Conservation (phyloP, 257 asterid species). For the Craterostigma plantagineum region DNA sequence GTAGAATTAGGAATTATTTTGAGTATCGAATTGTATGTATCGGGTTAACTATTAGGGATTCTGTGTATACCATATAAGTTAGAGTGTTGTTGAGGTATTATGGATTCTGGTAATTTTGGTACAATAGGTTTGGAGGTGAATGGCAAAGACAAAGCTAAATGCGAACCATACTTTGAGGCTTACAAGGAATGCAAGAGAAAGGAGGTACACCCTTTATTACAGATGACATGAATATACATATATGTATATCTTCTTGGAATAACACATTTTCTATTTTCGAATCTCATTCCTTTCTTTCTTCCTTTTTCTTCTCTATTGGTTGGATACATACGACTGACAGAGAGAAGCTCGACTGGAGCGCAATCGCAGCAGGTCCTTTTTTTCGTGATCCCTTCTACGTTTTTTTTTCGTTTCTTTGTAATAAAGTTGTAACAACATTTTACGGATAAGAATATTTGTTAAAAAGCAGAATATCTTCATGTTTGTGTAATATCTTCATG, state of each 20-base stretch:
- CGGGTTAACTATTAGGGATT: no score
- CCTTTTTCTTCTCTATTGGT: constrained; percentile 3
- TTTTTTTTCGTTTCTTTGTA: constrained; percentile 3
- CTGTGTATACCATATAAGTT: no score
- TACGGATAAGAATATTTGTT: no score
- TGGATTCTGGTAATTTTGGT: no score
- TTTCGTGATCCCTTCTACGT: constrained; percentile 32
- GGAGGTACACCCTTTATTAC: constrained; percentile 32
- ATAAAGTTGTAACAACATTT: no score
- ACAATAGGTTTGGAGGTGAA: constrained; percentile 68
- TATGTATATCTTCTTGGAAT: no score
- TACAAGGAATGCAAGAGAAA: constrained; percentile 95
- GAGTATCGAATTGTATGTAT: no score
- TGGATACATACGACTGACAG: constrained; percentile 42
- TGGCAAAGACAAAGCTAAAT: constrained; percentile 64
- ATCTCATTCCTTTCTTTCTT: constrained; percentile 1
- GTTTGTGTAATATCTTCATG: no score
- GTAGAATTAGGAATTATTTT: no score
- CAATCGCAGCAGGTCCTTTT: constrained; percentile 55
- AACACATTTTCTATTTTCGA: constrained; percentile 4
- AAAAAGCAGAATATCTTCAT: no score
- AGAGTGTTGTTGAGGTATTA: no score
- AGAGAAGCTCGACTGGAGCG: constrained; percentile 96
- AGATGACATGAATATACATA: neutral
- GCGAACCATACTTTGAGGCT: constrained; percentile 75